Base-by-base conservation (phyloP, 2,329 filamentous ascomycete species). In the Xylaria sp. region DNA sequence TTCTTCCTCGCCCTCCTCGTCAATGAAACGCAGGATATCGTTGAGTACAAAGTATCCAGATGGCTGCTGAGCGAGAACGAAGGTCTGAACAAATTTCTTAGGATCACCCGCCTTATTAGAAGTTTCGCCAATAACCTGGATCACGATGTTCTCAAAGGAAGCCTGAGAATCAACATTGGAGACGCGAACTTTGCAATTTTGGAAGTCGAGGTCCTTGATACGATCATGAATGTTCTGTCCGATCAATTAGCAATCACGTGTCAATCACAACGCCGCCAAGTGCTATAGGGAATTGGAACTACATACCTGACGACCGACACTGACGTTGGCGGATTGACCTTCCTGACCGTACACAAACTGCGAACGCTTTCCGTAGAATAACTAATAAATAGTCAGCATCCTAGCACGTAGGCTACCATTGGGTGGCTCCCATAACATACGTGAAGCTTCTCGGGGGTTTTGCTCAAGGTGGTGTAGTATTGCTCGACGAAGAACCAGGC, bases 401-500 rank as follows among this genome's bases (percentile, higher is more conserved):
- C 3, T 13, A 7, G 13, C n/a, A 56, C 20, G 15, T 28, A 0
- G 30, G 28, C 15, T 45, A 5, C 7, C 6, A 46, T 36, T 20
- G 39, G 20, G 25, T 25, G 30, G 15, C 9, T 63, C 18, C 20
- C 45, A 69, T 34, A 8, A 46, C 88, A 76, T 82, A 91, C 89
- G 79, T 94, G 95, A 76, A 99, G 92, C 83, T 96, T 97, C 79
- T 97, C 94, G 25, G 96, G 94, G 73, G 86, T 92, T 83, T 95
- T 94, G 89, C 94, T 97, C 78, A 99, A 84, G 70, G 94, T 99
- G 75, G 93, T 98, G 84, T 99, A 99, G 86, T 97, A 99, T 82
- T 97, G 94, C 87, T 98, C 94, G 67, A 99, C 96, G 76, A 99
- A 99, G 84, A 95, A 98, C 96, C 96, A 99, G 81, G 94, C 96